Conservation (phyloP, 2,329 filamentous ascomycete genomes). For the Trichoderma aggressivum region DNA sequence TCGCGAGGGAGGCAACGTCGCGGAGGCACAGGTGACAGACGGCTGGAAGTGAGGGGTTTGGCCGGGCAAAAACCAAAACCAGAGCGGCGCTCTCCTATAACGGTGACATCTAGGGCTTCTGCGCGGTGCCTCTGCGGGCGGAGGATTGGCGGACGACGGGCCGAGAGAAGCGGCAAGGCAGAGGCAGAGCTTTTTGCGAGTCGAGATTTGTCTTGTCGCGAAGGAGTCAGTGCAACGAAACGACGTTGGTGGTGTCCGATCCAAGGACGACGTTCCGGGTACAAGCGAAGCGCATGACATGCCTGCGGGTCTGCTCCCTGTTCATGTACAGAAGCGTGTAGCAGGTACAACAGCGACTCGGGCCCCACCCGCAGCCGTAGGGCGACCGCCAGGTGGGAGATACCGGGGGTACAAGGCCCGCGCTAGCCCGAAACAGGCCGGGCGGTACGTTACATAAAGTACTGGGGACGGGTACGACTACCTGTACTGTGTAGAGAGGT, state of each 20-base stretch:
- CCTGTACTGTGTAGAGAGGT: background rate
- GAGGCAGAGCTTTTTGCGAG: background rate
- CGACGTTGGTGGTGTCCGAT: slow-evolving; percentile 8
- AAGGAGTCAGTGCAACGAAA: slow-evolving; percentile 9
- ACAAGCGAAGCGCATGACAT: slow-evolving; percentile 18
- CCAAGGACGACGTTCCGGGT: slow-evolving; percentile 12
- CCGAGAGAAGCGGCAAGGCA: background rate
- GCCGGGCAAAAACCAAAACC: slow-evolving; percentile 21
- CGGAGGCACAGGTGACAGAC: background rate
- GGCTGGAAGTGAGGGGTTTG: slow-evolving; percentile 21
- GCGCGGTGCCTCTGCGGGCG: background rate
- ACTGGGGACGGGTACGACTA: background rate
- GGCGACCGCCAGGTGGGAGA: slow-evolving; percentile 12
- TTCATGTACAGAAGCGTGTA: slow-evolving; percentile 1
- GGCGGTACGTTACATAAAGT: slow-evolving; percentile 20
- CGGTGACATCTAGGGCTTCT: slow-evolving; percentile 29
- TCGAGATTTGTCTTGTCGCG: slow-evolving; percentile 4
- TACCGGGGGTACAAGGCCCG: slow-evolving; percentile 13
- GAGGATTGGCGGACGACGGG: background rate
- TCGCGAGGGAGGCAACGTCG: background rate
- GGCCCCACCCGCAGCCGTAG: slow-evolving; percentile 12
- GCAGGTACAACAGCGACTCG: slow-evolving; percentile 2
- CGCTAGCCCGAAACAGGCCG: slow-evolving; percentile 9
- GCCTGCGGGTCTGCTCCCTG: slow-evolving; percentile 3
- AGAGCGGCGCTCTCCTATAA: slow-evolving; percentile 34